phyloP scores from a whole-genome alignment of 2,329 filamentous ascomycete species.

The Coniochaeta hoffmannii region DNA sequence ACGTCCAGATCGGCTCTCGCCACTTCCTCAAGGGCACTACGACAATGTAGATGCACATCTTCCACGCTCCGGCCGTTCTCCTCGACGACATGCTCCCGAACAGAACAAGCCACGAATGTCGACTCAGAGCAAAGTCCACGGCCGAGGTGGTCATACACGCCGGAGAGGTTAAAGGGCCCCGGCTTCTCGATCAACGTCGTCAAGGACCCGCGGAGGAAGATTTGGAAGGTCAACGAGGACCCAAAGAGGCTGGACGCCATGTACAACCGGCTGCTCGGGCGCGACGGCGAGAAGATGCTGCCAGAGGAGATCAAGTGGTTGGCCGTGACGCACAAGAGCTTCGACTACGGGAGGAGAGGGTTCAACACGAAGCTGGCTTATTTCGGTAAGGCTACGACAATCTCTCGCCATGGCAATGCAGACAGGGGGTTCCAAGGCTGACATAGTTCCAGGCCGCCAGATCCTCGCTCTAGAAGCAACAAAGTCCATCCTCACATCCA shows the following conservation, averaged over 20 bases:
- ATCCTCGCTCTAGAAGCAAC: slow-evolving; percentile 19
- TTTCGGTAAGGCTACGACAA: slow-evolving; percentile 59
- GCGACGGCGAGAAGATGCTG: slow-evolving; percentile 63
- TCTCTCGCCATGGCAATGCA: not conserved
- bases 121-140: slow-evolving; percentile 7
- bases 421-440: not conserved
- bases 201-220: slow-evolving; percentile 43
- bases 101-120: slow-evolving; percentile 4
- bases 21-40: slow-evolving; percentile 23
- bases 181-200: slow-evolving; percentile 51
- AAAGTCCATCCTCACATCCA: slow-evolving; percentile 15
- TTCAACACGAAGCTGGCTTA: slow-evolving; percentile 93
- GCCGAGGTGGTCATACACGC: slow-evolving; percentile 67
- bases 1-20: slow-evolving; percentile 23
- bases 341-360: slow-evolving; percentile 87
- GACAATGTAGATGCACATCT: slow-evolving; percentile 16
- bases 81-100: slow-evolving; percentile 5
- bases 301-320: slow-evolving; percentile 95
- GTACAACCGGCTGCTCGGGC: slow-evolving; percentile 70
- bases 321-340: slow-evolving; percentile 95
- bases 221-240: slow-evolving; percentile 68
- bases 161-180: slow-evolving; percentile 60
- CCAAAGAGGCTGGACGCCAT: slow-evolving; percentile 67
- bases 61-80: slow-evolving; percentile 9
- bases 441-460: slow-evolving; percentile 14